phyloP scores from a whole-genome alignment of 352 stramenopile species.

The Pythium rhizo-oryzae region DNA sequence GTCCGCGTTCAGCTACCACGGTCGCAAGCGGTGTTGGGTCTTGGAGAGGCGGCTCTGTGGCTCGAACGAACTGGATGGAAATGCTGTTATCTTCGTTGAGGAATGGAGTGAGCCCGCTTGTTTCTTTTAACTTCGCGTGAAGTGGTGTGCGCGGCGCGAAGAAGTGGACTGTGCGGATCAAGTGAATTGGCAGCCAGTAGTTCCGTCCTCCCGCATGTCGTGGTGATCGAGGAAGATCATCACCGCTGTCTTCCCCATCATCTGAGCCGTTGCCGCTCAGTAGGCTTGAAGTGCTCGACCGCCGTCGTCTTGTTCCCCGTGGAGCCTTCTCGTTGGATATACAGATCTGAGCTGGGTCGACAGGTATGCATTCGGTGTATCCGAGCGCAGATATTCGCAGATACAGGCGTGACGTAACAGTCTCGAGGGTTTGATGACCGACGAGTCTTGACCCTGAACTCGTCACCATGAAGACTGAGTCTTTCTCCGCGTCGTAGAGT shows the following conservation, averaged over 20 bases:
- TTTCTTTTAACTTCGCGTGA: conserved; percentile 77
- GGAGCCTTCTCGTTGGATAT: conserved; percentile 51
- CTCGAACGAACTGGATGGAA: conserved; percentile 73
- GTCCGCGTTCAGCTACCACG: conserved; percentile 18
- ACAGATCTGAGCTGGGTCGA: conserved; percentile 59
- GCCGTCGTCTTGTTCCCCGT: conserved; percentile 39
- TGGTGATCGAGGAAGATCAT: conserved; percentile 16
- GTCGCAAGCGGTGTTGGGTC: conserved; percentile 38
- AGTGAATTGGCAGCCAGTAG: conserved; percentile 77
- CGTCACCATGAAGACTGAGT: conserved; percentile 5
- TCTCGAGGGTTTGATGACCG: neutral
- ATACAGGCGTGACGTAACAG: conserved; percentile 50
- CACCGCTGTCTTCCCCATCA: conserved; percentile 36
- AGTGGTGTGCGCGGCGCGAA: conserved; percentile 75
- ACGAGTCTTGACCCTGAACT: neutral
- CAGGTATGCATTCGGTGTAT: conserved; percentile 76
- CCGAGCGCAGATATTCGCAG: conserved; percentile 73
- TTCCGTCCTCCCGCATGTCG: conserved; percentile 31
- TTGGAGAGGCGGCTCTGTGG: conserved; percentile 70
- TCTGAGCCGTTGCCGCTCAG: conserved; percentile 26
- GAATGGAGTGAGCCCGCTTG: conserved; percentile 63
- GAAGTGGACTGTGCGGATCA: conserved; percentile 80
- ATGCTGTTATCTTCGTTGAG: conserved; percentile 77
- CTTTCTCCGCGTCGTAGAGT: conserved; percentile 68
- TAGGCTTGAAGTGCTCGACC: conserved; percentile 33